Percentiles rank a stretch among this genome's conserved stretches.
Evolutionary conservation across 306 rosid genomes (phyloP).

Genomic region (Cercis canadensis): DNA sequence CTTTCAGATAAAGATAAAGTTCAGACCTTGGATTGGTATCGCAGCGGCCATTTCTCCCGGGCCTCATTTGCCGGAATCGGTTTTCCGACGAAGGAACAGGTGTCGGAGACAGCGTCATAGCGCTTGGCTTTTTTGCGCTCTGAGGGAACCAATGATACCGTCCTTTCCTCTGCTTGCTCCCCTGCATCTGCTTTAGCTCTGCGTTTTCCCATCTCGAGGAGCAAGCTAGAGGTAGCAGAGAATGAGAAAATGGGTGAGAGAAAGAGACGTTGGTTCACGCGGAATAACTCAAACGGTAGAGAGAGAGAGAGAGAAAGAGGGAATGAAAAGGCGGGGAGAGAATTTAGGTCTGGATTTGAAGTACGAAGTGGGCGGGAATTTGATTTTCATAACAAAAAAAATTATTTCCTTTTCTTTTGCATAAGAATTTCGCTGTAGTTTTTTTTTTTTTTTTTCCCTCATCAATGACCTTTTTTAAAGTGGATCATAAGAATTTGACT

Average conservation of each 20-base stretch:
- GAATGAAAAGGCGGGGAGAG: background rate
- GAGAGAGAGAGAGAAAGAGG: background rate
- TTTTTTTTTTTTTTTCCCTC: too few species aligned
- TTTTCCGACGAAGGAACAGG: slow-evolving; percentile 34
- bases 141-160: slow-evolving; percentile 30
- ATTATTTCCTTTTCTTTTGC: too few species aligned
- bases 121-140: slow-evolving; percentile 24
- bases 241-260: too few species aligned
- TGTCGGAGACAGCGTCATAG: background rate
- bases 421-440: too few species aligned
- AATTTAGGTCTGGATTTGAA: background rate
- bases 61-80: slow-evolving; percentile 38
- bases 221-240: too few species aligned
- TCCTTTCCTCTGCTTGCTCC: background rate
- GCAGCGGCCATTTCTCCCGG: slow-evolving; percentile 39
- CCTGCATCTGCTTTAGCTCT: too few species aligned
- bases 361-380: background rate
- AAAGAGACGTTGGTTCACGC: background rate
- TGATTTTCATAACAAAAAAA: background rate
- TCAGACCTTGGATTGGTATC: slow-evolving; percentile 28
- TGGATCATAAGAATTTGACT: too few species aligned
- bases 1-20: background rate
- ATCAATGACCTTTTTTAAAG: too few species aligned
- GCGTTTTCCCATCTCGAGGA: too few species aligned
- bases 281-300: background rate